These are phyloP conservation scores for Inonotus obliquus DNA, from an alignment of 1,284 basidiomycete species.

Conservation along the genomic window DNA sequence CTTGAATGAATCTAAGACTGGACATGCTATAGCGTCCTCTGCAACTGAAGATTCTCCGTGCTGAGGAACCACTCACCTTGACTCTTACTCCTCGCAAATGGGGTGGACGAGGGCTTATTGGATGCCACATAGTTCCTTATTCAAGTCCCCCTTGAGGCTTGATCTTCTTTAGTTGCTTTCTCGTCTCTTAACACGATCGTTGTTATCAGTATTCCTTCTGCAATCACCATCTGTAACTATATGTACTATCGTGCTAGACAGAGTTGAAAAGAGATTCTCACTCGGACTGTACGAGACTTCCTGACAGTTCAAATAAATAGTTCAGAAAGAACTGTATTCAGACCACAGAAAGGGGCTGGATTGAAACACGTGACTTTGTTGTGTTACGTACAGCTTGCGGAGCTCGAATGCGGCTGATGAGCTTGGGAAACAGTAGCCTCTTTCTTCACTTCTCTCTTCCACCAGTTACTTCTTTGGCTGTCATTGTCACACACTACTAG, in stretches of 20 bases:
- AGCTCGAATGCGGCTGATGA: background rate
- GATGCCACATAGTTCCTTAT: constrained; percentile 27
- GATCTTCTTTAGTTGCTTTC: background rate
- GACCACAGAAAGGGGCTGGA: too few relatives aligned
- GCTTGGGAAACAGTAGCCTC: background rate
- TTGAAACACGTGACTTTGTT: background rate
- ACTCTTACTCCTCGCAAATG: constrained; percentile 53
- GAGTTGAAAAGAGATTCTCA: too few relatives aligned
- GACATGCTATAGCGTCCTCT: constrained; percentile 32
- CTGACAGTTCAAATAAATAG: too few relatives aligned
- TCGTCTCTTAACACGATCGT: background rate
- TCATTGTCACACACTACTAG: too few relatives aligned
- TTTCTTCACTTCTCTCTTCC: background rate
- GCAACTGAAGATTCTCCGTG: constrained; percentile 38
- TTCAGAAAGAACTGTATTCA: too few relatives aligned
- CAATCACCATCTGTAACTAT: too few relatives aligned
- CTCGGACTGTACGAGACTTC: too few relatives aligned
- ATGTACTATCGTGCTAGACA: too few relatives aligned
- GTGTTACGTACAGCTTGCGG: background rate
- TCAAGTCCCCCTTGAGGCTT: background rate
- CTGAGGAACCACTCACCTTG: constrained; percentile 34
- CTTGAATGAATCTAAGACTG: background rate
- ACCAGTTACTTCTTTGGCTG: background rate
- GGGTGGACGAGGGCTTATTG: constrained; percentile 78
- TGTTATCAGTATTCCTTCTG: too few relatives aligned